Evolutionary conservation across 2,329 filamentous ascomycete species (phyloP).

Genomic region (Aureobasidium sp.): DNA sequence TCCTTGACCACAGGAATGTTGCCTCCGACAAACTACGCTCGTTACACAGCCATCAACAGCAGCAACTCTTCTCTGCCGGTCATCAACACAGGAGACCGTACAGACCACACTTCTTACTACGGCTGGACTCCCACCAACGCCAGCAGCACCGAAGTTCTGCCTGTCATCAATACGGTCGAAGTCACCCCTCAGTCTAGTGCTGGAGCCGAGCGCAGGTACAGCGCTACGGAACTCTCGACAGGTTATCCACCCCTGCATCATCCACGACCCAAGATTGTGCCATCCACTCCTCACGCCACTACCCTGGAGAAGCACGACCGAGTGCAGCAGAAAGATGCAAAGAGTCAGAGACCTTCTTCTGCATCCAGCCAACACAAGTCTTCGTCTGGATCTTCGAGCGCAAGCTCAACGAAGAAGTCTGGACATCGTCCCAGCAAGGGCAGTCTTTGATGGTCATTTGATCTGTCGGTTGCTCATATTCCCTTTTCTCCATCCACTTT

Average conservation of each 20-base stretch:
- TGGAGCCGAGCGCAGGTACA: background rate
- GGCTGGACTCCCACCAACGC: conserved; percentile 8
- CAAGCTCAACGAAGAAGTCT: background rate
- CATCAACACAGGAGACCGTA: background rate
- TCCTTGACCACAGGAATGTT: conserved; percentile 1
- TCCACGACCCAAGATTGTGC: conserved; percentile 5
- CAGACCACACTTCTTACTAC: conserved; percentile 3
- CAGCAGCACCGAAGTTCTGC: background rate
- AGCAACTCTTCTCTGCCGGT: conserved; percentile 1
- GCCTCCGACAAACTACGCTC: background rate
- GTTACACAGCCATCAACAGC: background rate
- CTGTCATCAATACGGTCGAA: background rate
- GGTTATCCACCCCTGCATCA: conserved; percentile 10
- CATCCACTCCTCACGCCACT: conserved; percentile 11
- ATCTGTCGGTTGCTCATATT: too few relatives aligned
- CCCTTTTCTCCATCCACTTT: background rate
- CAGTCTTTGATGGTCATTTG: background rate
- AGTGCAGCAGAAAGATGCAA: background rate
- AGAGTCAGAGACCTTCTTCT: conserved; percentile 4
- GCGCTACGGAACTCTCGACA: background rate
- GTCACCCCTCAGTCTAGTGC: background rate
- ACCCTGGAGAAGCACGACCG: conserved; percentile 10
- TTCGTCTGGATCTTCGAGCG: background rate
- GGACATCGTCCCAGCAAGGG: background rate
- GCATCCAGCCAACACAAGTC: background rate